Percentiles rank a stretch among this genome's conserved stretches.
Conservation (phyloP, 768 basidiomycete species). For the Leccinum uliginosum region DNA sequence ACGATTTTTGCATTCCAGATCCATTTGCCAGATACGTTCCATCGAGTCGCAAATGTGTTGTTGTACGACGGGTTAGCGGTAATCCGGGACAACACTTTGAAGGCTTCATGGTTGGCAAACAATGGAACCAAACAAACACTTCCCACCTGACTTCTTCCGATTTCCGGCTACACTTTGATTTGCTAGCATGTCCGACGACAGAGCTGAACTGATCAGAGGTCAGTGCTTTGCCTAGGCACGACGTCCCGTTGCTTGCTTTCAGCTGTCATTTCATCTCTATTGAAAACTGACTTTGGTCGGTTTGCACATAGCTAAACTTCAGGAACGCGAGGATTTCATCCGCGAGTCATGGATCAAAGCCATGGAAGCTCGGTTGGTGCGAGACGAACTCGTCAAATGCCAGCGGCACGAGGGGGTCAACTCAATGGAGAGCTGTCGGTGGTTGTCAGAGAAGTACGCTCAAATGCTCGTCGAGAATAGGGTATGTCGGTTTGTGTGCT, state of each 20-base stretch:
- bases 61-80: not conserved
- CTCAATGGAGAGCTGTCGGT: constrained; percentile 83
- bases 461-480: constrained; percentile 74
- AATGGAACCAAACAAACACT: constrained; percentile 12
- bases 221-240: not conserved
- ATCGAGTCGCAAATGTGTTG: not conserved
- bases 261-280: not conserved
- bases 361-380: constrained; percentile 89
- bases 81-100: not conserved
- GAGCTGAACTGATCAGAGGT: constrained; percentile 32
- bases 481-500: constrained; percentile 43
- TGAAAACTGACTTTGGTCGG: not conserved
- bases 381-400: constrained; percentile 86
- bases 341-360: constrained; percentile 92
- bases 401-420: constrained; percentile 89
- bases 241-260: not conserved
- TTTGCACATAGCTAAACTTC: constrained; percentile 47
- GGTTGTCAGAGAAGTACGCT: constrained; percentile 79
- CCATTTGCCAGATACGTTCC: not conserved
- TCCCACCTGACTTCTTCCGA: not conserved
- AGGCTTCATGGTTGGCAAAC: too few species aligned
- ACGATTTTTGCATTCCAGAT: not conserved
- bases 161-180: not conserved
- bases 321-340: constrained; percentile 69
- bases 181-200: constrained; percentile 30